phyloP scores from a whole-genome alignment of 78 protist species.

The Pelomyxa schiedti region DNA sequence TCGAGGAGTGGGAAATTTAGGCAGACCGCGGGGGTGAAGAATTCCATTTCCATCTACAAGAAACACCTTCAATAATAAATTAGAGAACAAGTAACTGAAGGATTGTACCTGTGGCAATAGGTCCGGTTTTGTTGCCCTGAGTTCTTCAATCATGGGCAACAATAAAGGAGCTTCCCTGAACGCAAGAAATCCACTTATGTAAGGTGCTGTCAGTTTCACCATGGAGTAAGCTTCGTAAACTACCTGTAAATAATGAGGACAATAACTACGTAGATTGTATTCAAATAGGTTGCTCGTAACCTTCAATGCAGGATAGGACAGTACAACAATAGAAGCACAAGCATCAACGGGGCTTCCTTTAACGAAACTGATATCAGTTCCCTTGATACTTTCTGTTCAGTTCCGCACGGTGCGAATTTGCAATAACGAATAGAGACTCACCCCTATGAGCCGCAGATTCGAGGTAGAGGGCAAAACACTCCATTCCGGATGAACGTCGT shows the following conservation, averaged over 20 bases:
- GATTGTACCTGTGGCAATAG: constrained; percentile 42
- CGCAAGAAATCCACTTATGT: constrained; percentile 64
- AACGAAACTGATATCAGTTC: constrained; percentile 59
- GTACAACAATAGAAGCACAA: constrained; percentile 42
- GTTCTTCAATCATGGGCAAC: constrained; percentile 5
- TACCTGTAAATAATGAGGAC: no score
- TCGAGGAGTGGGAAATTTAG: no score
- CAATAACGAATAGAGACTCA: no score
- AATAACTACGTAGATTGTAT: no score
- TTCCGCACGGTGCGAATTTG: no score
- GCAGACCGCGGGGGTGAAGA: constrained; percentile 57
- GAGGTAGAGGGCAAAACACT: no score
- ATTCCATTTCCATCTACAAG: constrained; percentile 70
- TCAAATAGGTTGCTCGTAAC: no score
- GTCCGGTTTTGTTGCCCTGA: constrained; percentile 34
- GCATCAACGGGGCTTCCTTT: constrained; percentile 50
- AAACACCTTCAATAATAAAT: no score
- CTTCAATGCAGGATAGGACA: constrained; percentile 27
- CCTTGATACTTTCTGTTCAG: no score
- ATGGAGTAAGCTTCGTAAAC: constrained; percentile 38
- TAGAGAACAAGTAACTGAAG: no score
- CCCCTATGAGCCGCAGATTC: no score
- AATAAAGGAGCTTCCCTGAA: constrained; percentile 64
- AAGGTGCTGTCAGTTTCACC: constrained; percentile 51
- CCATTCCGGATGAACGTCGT: no score